Evolutionary conservation across 2,329 filamentous ascomycete species (phyloP).

Genomic region (Claviceps sp.): DNA sequence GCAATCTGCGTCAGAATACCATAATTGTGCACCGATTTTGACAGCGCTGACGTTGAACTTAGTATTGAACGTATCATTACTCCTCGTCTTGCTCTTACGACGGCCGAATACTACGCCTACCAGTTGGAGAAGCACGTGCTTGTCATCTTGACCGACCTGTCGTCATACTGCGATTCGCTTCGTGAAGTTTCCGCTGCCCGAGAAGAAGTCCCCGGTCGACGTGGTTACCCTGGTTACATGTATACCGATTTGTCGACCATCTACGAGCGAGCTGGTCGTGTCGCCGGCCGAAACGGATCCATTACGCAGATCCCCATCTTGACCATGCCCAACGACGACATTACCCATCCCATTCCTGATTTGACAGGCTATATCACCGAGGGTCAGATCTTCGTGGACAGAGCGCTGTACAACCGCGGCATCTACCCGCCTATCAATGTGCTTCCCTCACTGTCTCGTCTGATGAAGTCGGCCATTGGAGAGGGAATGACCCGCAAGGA

Average conservation of each 20-base stretch:
- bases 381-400: constrained; percentile 96
- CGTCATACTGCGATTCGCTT: constrained; percentile 95
- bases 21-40: not conserved
- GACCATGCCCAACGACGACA: constrained; percentile 99
- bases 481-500: constrained; percentile 94
- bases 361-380: constrained; percentile 98
- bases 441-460: constrained; percentile 88
- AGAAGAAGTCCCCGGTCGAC: constrained; percentile 97
- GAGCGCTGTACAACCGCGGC: constrained; percentile 87
- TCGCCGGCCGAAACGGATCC: constrained; percentile 89
- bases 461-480: constrained; percentile 99
- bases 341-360: constrained; percentile 97
- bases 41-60: not conserved
- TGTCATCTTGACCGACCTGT: constrained; percentile 95
- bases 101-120: constrained; percentile 99
- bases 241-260: constrained; percentile 99
- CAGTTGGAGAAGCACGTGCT: constrained; percentile 99
- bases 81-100: constrained; percentile 92
- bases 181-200: constrained; percentile 96
- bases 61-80: constrained; percentile 99
- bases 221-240: constrained; percentile 99
- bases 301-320: constrained; percentile 98
- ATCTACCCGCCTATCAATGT: constrained; percentile 99
- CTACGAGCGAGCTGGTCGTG: constrained; percentile 97
- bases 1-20: not conserved